Conservation (phyloP, 495 filamentous ascomycete species). For the Xylaria intraflava region DNA sequence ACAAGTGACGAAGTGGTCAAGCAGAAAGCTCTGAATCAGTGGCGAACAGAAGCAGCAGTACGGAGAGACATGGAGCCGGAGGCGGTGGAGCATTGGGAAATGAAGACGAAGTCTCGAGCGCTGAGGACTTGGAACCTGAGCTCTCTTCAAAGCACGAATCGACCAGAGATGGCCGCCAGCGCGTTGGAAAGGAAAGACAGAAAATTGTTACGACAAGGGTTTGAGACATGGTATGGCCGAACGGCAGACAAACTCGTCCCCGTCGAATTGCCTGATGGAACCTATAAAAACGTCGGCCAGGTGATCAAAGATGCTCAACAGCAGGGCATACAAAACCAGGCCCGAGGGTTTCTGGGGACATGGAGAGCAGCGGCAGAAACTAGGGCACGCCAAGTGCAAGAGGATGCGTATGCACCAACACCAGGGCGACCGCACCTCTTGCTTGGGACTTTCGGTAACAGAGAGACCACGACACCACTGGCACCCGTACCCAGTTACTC, state of each 20-base stretch:
- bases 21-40: slow-evolving; percentile 23
- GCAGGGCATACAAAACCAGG: slow-evolving; percentile 16
- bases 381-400: neutral
- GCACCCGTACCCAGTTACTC: slow-evolving; percentile 19
- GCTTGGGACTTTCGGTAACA: slow-evolving; percentile 14
- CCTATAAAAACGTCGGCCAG: slow-evolving; percentile 20
- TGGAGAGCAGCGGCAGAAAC: slow-evolving; percentile 20
- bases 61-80: slow-evolving; percentile 14
- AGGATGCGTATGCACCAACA: slow-evolving; percentile 20
- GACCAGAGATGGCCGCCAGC: slow-evolving; percentile 29
- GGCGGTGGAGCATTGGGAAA: slow-evolving; percentile 21
- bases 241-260: slow-evolving; percentile 34
- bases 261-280: slow-evolving; percentile 17
- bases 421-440: slow-evolving; percentile 25
- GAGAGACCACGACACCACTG: slow-evolving; percentile 24
- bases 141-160: slow-evolving; percentile 27
- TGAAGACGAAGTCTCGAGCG: slow-evolving; percentile 42
- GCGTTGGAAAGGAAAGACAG: slow-evolving; percentile 40
- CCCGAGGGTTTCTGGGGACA: slow-evolving; percentile 14
- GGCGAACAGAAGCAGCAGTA: slow-evolving; percentile 16
- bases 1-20: slow-evolving; percentile 30
- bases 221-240: slow-evolving; percentile 53
- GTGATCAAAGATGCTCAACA: slow-evolving; percentile 22
- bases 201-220: slow-evolving; percentile 49
- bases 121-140: slow-evolving; percentile 48